Evolutionary conservation across 1,139 yeast genomes (phyloP), one percentile per base, ranked within the genome.

Genomic region (Lodderomyces margitis): DNA sequence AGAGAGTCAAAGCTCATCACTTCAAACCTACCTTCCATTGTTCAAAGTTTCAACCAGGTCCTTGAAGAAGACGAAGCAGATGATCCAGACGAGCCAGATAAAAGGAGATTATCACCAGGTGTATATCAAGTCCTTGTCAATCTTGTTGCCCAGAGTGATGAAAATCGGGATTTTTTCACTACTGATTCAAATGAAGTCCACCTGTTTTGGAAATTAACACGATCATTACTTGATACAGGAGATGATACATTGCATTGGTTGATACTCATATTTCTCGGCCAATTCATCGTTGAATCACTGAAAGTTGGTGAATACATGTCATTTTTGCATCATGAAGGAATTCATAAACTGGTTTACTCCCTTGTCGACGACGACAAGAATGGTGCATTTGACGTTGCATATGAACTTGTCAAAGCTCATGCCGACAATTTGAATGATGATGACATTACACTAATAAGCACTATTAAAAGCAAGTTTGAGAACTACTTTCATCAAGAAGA

Each of bases 71-170:
- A 41, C 10, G 45, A 43, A 12, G 39, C 38, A 2, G 25, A 48
- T 11, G 33, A 45, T 5, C 44, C 51, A 12, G 63, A 61, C 20
- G 46, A 51, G 3, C 21, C 21, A n/a, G n/a, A n/a, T n/a, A n/a
- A n/a, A n/a, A n/a, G n/a, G n/a, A 3, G 2, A 11, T n/a, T 36
- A 17, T 3, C 12, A 3, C 17, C 6, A 4, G 23, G 15, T 5
- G 19, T 36, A 5, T 50, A 64, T 10, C 46, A 73, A 36, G 67
- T 61, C 1, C 48, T 67, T 9, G 55, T 71, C 43, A 71, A 71
- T 43, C 53, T 62, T 40, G 51, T 63, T 34, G 76, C 77, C 5
- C 66, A 64, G 47, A 66, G 58, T 46, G 72, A 66, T 40, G 42
- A 41, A 7, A 71, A 70, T 51, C 43, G 76, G 28, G 45, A 44